These are phyloP conservation scores for Daldinia childiae DNA, from an alignment of 495 filamentous ascomycete species.

Conservation along the genomic window DNA sequence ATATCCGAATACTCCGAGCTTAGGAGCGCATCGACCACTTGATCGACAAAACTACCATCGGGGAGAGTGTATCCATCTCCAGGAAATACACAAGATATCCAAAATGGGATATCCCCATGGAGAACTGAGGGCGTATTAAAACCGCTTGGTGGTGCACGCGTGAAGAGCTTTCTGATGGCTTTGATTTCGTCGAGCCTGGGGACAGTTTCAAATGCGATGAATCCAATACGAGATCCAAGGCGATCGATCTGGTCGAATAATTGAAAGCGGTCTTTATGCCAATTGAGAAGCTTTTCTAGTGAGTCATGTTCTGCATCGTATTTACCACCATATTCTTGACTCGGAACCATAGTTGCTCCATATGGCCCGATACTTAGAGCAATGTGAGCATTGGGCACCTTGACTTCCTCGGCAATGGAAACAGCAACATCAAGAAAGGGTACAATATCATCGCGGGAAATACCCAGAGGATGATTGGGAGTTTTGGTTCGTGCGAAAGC, in stretches of 20 bases:
- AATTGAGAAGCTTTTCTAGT: slow-evolving; percentile 56
- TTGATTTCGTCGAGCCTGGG: slow-evolving; percentile 66
- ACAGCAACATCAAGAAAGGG: slow-evolving; percentile 48
- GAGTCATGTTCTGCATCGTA: slow-evolving; percentile 61
- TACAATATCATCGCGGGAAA: slow-evolving; percentile 35
- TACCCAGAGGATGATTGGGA: slow-evolving; percentile 33
- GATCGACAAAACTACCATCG: slow-evolving; percentile 55
- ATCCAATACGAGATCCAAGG: slow-evolving; percentile 53
- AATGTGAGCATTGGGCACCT: slow-evolving; percentile 36
- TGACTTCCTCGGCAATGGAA: slow-evolving; percentile 51
- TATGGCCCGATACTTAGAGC: slow-evolving; percentile 71
- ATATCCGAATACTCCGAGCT: slow-evolving; percentile 35
- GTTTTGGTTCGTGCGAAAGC: slow-evolving; percentile 59
- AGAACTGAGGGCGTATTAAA: slow-evolving; percentile 2
- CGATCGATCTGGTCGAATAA: slow-evolving; percentile 52
- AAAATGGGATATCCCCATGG: slow-evolving; percentile 53
- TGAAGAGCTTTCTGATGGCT: slow-evolving; percentile 61
- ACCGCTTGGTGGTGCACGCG: slow-evolving; percentile 34
- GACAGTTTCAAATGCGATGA: slow-evolving; percentile 73
- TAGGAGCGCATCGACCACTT: slow-evolving; percentile 58
- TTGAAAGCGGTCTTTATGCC: slow-evolving; percentile 64
- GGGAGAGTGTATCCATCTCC: slow-evolving; percentile 54
- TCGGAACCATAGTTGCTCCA: slow-evolving; percentile 70
- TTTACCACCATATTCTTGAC: slow-evolving; percentile 68
- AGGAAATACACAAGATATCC: slow-evolving; percentile 72